Percentiles rank a stretch among this genome's conserved stretches.
phyloP scores from a whole-genome alignment of 192 early-diverging fungal species.

The Cetraspora pellucida region DNA sequence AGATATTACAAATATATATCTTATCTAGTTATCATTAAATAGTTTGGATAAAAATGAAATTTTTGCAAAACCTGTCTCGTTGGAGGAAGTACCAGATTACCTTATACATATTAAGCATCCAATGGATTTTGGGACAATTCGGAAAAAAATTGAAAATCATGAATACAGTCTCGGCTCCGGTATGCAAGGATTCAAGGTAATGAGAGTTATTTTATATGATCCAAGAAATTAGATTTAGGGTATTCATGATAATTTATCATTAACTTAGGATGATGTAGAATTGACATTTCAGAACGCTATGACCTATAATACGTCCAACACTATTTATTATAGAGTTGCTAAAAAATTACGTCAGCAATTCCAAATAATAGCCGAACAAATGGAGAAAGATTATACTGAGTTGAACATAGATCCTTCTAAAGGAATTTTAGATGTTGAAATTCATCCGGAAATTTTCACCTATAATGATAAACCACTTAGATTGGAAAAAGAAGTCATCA shows the following conservation, averaged over 20 bases:
- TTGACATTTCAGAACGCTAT: constrained; percentile 76
- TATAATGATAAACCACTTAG: constrained; percentile 45
- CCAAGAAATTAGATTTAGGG: too few species aligned
- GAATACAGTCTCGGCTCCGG: constrained; percentile 45
- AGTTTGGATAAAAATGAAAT: constrained; percentile 45
- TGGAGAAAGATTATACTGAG: constrained; percentile 46
- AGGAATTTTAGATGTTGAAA: constrained; percentile 46
- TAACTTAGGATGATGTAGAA: constrained; percentile 61
- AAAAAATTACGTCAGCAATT: constrained; percentile 51
- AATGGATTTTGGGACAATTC: constrained; percentile 74
- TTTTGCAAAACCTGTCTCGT: constrained; percentile 55
- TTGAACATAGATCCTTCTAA: constrained; percentile 43
- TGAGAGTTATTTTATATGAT: neutral
- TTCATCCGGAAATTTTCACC: constrained; percentile 56
- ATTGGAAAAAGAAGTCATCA: neutral
- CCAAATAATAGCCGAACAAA: constrained; percentile 44
- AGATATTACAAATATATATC: neutral
- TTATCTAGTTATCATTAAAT: neutral
- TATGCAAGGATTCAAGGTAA: constrained; percentile 54
- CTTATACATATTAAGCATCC: constrained; percentile 59
- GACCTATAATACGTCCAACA: constrained; percentile 75
- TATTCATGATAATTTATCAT: constrained; percentile 2
- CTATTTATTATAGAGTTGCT: constrained; percentile 69
- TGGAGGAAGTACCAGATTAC: constrained; percentile 54
- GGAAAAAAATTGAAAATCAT: constrained; percentile 52